Evolutionary conservation across 345 rosid genomes (phyloP).

Genomic region (Viola odorata): DNA sequence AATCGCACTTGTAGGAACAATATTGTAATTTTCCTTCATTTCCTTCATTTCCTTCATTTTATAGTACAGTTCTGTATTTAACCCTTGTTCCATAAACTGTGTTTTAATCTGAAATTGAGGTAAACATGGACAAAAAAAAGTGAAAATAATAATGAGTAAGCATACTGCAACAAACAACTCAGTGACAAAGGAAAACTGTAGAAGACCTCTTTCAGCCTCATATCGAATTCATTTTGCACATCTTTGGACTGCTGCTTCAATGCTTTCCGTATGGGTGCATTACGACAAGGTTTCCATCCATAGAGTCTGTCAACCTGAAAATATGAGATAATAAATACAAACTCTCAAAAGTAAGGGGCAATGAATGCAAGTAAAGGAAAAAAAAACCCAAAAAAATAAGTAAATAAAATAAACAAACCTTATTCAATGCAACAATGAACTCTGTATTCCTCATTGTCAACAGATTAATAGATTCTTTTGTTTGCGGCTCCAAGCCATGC

Average conservation of each 20-base stretch:
- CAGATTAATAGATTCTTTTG: conserved; percentile 88
- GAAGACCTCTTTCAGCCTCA: conserved; percentile 55
- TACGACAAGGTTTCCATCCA: conserved; percentile 76
- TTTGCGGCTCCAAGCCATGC: conserved; percentile 92
- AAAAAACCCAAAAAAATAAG: no score
- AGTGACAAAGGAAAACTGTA: neutral
- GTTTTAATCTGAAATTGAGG: conserved; percentile 64
- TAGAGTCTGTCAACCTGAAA: conserved; percentile 86
- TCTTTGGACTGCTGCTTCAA: conserved; percentile 64
- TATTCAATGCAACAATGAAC: conserved; percentile 89
- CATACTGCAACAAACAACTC: neutral
- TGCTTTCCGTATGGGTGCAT: conserved; percentile 69
- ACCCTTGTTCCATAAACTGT: conserved; percentile 82
- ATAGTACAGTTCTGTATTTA: conserved; percentile 84
- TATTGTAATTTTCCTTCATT: conserved; percentile 67
- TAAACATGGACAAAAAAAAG: conserved; percentile 1
- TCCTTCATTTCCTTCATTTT: conserved; percentile 84
- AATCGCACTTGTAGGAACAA: conserved; percentile 93
- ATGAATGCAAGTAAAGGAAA: no score
- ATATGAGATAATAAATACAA: conserved; percentile 7
- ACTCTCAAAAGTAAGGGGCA: no score
- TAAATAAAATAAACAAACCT: no score
- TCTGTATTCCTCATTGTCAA: conserved; percentile 79
- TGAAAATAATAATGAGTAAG: neutral
- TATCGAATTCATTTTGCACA: conserved; percentile 65